A percentile compares a stretch with the other conserved stretches of the same genome.
These are phyloP conservation scores for Ceratobasidium sp. DNA, from an alignment of 1,284 basidiomycete species.

Conservation along the genomic window DNA sequence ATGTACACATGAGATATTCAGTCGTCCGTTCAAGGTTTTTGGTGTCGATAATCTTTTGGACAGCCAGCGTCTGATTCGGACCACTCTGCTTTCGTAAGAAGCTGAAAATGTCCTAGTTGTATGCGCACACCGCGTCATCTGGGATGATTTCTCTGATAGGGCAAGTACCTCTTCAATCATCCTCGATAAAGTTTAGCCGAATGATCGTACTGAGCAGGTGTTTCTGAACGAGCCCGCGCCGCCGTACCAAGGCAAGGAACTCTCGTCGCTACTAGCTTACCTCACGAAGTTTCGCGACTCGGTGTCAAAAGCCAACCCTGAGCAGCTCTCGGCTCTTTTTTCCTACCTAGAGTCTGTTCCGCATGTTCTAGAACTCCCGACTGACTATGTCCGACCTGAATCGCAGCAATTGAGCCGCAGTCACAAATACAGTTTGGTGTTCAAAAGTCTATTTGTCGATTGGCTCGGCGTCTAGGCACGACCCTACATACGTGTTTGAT, in stretches of 20 bases:
- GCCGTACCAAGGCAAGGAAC: conserved; percentile 2
- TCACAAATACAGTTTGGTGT: no score
- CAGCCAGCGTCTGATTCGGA: neutral
- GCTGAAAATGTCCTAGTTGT: neutral
- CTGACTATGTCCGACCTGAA: conserved; percentile 7
- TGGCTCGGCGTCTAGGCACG: neutral
- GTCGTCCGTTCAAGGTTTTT: neutral
- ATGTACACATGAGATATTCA: neutral
- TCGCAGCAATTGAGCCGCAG: neutral
- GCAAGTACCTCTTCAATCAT: neutral
- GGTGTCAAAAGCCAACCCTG: neutral
- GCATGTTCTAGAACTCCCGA: neutral
- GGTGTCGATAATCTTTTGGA: neutral
- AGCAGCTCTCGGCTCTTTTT: neutral
- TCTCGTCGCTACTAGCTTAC: neutral
- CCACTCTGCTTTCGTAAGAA: neutral
- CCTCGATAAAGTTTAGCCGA: neutral
- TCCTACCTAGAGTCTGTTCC: conserved; percentile 11
- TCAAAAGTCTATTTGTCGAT: neutral
- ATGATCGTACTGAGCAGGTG: neutral
- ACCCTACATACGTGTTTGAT: neutral
- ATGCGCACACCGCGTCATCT: conserved; percentile 17
- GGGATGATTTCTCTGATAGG: conserved; percentile 6
- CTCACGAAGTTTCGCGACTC: neutral
- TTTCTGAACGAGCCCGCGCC: conserved; percentile 3